Evolutionary conservation across 345 rosid genomes (phyloP).

Genomic region (Citrus inodora): DNA sequence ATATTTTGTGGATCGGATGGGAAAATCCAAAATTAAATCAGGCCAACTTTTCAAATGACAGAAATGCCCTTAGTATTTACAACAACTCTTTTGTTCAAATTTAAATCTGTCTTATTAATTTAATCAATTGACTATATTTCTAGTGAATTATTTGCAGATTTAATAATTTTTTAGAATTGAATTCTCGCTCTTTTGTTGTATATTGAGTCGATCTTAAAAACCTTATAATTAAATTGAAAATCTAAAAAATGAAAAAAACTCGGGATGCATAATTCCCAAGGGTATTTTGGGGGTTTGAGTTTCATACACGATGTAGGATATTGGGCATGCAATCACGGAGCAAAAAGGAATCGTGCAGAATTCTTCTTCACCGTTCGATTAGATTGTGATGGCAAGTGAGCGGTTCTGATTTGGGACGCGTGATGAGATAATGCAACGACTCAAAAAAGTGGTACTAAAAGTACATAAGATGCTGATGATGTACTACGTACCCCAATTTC

Average conservation of each 20-base stretch:
- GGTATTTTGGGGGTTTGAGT: too few relatives aligned
- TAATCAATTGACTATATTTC: too few relatives aligned
- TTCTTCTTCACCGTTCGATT: conserved; percentile 3
- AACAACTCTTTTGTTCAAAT: too few relatives aligned
- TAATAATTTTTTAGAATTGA: too few relatives aligned
- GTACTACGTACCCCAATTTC: background rate
- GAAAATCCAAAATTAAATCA: background rate
- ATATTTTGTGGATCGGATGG: background rate
- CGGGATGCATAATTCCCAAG: too few relatives aligned
- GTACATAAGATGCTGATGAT: conserved; percentile 4
- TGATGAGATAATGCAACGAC: background rate
- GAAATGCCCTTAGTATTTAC: background rate
- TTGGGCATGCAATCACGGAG: background rate
- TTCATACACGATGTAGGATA: too few relatives aligned
- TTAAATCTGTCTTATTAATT: too few relatives aligned
- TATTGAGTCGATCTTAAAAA: background rate
- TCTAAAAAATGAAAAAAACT: too few relatives aligned
- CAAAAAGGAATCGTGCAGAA: background rate
- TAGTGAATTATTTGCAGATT: background rate
- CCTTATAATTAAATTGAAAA: too few relatives aligned
- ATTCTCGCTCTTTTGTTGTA: too few relatives aligned
- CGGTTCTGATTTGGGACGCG: background rate
- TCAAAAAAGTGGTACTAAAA: background rate
- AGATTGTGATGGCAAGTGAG: too few relatives aligned
- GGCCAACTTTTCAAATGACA: background rate